phyloP scores from a whole-genome alignment of 192 early-diverging fungal species.

The Neocallimastix lanati region DNA sequence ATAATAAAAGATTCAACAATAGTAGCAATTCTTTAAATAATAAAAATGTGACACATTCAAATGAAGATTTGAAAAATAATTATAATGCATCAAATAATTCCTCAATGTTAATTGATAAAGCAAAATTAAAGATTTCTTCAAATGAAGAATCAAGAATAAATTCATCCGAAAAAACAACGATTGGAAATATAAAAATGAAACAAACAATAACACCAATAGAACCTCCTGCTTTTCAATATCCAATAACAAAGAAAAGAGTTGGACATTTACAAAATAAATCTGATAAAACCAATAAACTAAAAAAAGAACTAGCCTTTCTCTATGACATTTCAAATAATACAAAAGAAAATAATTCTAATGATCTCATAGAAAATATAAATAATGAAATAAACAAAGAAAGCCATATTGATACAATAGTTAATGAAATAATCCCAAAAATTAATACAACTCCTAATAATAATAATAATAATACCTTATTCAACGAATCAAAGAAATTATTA shows the following conservation, averaged over 20 bases:
- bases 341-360: background rate
- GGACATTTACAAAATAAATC: background rate
- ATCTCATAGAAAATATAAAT: background rate
- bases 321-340: background rate
- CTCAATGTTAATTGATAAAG: no score
- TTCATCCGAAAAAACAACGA: background rate
- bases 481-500: background rate
- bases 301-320: background rate
- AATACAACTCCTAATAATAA: background rate
- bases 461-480: background rate
- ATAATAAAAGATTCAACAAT: no score
- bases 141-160: no score
- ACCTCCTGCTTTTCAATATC: background rate
- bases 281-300: background rate
- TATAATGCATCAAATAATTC: no score
- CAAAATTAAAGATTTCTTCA: no score
- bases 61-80: no score
- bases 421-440: background rate
- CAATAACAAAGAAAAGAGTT: background rate
- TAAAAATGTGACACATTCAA: no score
- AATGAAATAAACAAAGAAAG: background rate
- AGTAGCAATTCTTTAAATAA: no score
- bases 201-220: background rate
- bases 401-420: background rate
- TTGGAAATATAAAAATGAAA: background rate